Evolutionary conservation across 805 yeast species (phyloP), one percentile per base, ranked within the genome.

Genomic region (Kuraishia capsulata): DNA sequence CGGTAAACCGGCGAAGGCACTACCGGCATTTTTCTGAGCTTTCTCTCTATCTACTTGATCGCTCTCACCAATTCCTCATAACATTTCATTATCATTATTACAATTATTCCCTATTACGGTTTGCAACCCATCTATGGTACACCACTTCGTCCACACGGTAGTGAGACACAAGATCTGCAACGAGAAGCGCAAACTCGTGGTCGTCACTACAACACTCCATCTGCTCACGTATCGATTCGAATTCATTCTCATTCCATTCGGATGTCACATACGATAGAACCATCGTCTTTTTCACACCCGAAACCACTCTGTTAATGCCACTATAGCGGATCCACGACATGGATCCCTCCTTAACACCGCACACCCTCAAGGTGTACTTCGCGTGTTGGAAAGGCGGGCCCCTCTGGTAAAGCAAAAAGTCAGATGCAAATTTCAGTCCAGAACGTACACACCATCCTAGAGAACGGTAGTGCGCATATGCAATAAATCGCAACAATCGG

Each of bases 321-420:
- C 86, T 76, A 38, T 74, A 66, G 76, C 89, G 81, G 53, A 65
- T 68, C 71, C 75, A 77, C 17, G 17, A 11, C 14, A 8, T 8
- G 17, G 31, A 17, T 42, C 57, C 67, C 26, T 53, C 58, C 1
- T 58, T 39, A 8, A 39, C 47, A 1, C 44, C 46, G 21, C 39
- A 36, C 40, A 60, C 59, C 25, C 54, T 43, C 0, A 51, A 47
- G 6, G 53, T 63, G 33, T 57, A 56, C 33, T 62, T 57, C 0
- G 98, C 97, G 55, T 92, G 99, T 37, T 81, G 77, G 55, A 89
- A 87, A 2, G 97, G 97, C 6, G 97, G 98, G 0, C 99, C 99
- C 41, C 90, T 67, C 39, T 81, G 76, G 56, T 92, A 92, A 4
- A 92, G 64, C 6, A 92, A 61, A 57, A 65, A 81, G 50, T 89